Base-by-base conservation (phyloP, 2,329 filamentous ascomycete species). In the Incumbomyces lentus region DNA sequence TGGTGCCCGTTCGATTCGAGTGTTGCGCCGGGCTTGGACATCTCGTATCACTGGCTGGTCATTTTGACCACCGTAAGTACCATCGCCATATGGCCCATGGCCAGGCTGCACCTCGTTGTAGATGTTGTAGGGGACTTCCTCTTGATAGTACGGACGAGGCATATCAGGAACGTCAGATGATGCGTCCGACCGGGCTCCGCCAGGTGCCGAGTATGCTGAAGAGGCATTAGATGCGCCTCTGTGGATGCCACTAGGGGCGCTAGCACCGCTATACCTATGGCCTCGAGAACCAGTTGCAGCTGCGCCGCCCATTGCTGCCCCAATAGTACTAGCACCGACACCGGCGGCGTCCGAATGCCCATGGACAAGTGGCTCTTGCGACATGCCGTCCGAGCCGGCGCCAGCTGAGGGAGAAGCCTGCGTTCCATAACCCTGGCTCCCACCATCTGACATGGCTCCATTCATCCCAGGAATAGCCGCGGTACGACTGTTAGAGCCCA, bases 161-260 rank as follows among this genome's bases (percentile, higher is more conserved):
- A 74, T 66, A 33, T 51, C 46, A 12, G 49, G 52, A 31, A 71
- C 69, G 46, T 79, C 76, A 16, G 71, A 73, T 12, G 76, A 80
- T 16, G 69, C 66, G 51, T 82, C 78, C 0, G 90, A 95, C 40
- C 49, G 52, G 22, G 52, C 52, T 5, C 31, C 34, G 4, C 31
- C 41, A 49, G 78, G 79, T 37, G 79, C 81, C 53, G 89, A 95
- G 68, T 96, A 98, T 1, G 86, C 89, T 0, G 92, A 96, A 0
- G 92, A 98, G 5, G 92, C 92, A 60, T 96, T 96, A 5, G 90
- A 96, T 1, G 87, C 82, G 1, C 92, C 92, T 45, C 92, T 84
- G 55, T 84, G 86, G 31, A 96, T 84, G 55, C 86, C 86, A 19
- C 68, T 71, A 40, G 33, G 33, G 13, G 33, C 33, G 16, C 68